Base-by-base conservation (phyloP, 371 early-diverging fungal species). In the Apophysomyces sp. region DNA sequence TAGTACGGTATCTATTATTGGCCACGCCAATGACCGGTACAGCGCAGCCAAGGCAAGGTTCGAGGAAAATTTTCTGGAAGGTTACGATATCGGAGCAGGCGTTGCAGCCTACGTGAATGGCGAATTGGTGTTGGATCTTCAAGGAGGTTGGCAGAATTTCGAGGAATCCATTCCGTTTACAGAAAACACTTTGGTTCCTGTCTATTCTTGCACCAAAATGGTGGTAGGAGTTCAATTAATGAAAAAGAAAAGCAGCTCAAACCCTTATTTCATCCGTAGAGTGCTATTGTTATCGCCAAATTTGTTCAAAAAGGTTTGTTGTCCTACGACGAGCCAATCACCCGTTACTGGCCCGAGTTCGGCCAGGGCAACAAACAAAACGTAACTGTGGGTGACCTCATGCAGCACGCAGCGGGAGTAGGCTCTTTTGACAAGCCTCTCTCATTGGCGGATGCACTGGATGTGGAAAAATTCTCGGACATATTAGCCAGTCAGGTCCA, bases 311-410 rank as follows among this genome's bases (percentile, higher is more conserved):
- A 84, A 61, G 86, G 84, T 6, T 44, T 75, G 4, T 51, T 92
- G 8, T 62, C 76, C 11, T 88, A 88, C 65, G 69, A 81, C 40
- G 75, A 78, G 55, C 69, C 63, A 30, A 78, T 92, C 28, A 55
- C 81, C 6, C 74, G 72, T 8, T 87, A 88, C 62, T 92, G 93
- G 93, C 91, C 93, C 2, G 90, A 91, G 60, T 92, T 92, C 68
- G 90, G 82, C 1, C 80, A 83, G 61, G 88, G 88, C 24, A 83
- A 83, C 61, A 92, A 92, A 73, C 84, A 86, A 41, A 73, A 91
- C 58, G 91, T 92, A 3, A 87, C 87, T 0, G 36, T 92, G 36
- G 66, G 59, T 3, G 83, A 86, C 57, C 58, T 91, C 54, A 79
- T 91, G 83, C 72, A 67, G 16, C 90, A 92, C 58, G 80, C 81